Conservation (phyloP, 345 rosid species). For the Citrus sp. region DNA sequence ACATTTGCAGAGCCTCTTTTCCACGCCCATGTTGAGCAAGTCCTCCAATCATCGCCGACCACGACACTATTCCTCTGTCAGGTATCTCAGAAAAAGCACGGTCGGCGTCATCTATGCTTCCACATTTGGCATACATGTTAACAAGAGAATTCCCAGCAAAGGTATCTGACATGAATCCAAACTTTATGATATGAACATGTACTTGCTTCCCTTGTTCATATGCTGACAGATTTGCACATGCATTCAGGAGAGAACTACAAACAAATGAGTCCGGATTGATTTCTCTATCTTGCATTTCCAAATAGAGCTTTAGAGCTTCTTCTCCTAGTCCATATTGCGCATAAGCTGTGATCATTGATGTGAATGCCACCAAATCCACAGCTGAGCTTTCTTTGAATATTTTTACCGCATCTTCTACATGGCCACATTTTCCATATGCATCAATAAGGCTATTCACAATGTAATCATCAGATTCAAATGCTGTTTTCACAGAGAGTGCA, state of each 20-base stretch:
- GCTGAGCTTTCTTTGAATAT: conserved; percentile 34
- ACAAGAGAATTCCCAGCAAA: conserved; percentile 68
- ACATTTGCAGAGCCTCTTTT: conserved; percentile 41
- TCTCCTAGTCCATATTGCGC: conserved; percentile 62
- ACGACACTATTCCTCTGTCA: conserved; percentile 57
- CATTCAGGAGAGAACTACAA: conserved; percentile 59
- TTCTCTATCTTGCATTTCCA: conserved; percentile 36
- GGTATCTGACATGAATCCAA: conserved; percentile 46
- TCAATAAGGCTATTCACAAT: conserved; percentile 54
- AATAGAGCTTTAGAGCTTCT: conserved; percentile 56
- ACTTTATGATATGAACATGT: conserved; percentile 52
- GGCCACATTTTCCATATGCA: conserved; percentile 55
- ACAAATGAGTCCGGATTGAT: conserved; percentile 58
- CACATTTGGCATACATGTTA: conserved; percentile 64
- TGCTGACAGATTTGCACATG: conserved; percentile 62
- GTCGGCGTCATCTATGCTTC: conserved; percentile 58
- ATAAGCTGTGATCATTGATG: conserved; percentile 54
- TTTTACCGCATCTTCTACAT: conserved; percentile 36
- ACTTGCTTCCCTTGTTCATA: conserved; percentile 72
- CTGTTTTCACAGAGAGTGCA: conserved; percentile 40
- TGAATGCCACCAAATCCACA: conserved; percentile 46
- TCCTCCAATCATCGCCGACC: conserved; percentile 63
- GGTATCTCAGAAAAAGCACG: conserved; percentile 44
- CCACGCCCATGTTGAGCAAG: conserved; percentile 60
- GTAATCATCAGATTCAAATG: conserved; percentile 40